Base-by-base conservation (phyloP, 805 yeast genomes). In the Sugiyamaella marilandica region DNA sequence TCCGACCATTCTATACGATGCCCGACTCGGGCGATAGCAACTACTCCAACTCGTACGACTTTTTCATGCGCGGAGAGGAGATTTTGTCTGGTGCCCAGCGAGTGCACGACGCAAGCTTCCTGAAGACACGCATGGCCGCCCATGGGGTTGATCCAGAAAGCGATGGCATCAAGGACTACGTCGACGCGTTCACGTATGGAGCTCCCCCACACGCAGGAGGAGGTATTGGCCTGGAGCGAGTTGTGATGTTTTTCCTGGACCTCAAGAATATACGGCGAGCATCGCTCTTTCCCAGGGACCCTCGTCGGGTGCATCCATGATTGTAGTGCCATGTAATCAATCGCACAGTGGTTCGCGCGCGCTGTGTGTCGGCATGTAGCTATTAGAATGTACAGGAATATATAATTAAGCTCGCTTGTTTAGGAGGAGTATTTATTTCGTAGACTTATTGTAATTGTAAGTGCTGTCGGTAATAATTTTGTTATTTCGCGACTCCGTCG, bases 141-240 rank as follows among this genome's bases (percentile, higher is more conserved):
- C 96, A 86, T 65, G 98, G 81, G 26, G 82, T 94, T 52, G 87
- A 88, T 67, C 87, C 95, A 54, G 74, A 75, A 55, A 79, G 80
- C 55, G 87, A 88, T 33, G 99, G 98, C 59, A 74, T 92, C 63
- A 79, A 79, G 68, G 98, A 94, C 68, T 94, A 94, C 74, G 84
- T 87, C 54, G 92, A 92, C 58, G 95, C 97, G 14, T 94, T 94
- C 77, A 75, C 81, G 45, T 92, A 85, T 68, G 99, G 98, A 16
- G 92, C 97, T 78, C 85, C 96, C 59, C 99, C 99, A 47, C 99
- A 94, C 66, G 99, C 96, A 34, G 99, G 99, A 70, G 99, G 99
- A 76, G 99, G 99, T 73, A 94, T 94, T 69, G 99, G 99, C 66
- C 76, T 94, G 61, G 99, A 94, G 76, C 87, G 99, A 77, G 99